phyloP scores from a whole-genome alignment of 2,329 filamentous ascomycete species.

The Salinomyces thailandicus region DNA sequence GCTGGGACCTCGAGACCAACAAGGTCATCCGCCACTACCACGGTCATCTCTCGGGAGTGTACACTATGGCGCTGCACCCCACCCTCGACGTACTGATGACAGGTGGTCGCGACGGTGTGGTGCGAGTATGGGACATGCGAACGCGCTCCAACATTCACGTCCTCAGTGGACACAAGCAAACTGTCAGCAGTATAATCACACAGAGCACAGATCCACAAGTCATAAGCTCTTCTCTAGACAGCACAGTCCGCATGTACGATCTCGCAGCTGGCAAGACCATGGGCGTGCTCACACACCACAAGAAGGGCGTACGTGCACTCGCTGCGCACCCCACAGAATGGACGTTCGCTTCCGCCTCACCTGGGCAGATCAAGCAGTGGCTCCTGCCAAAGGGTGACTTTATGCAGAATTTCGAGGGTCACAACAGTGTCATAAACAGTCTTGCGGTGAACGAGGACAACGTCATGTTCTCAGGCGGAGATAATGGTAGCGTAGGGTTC shows the following conservation, averaged over 20 bases:
- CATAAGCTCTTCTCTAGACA: slow-evolving; percentile 85
- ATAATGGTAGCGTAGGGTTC: slow-evolving; percentile 94
- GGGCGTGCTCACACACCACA: slow-evolving; percentile 94
- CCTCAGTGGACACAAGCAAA: slow-evolving; percentile 78
- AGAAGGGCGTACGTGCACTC: slow-evolving; percentile 84
- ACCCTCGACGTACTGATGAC: slow-evolving; percentile 92
- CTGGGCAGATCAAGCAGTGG: slow-evolving; percentile 96
- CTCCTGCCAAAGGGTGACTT: slow-evolving; percentile 96
- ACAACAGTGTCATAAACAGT: slow-evolving; percentile 94
- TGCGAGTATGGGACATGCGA: slow-evolving; percentile 96
- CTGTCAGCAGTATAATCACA: slow-evolving; percentile 78
- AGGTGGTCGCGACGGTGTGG: slow-evolving; percentile 87
- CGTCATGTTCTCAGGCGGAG: slow-evolving; percentile 85
- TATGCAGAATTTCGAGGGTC: slow-evolving; percentile 98
- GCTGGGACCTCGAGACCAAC: slow-evolving; percentile 99
- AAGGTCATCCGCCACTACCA: slow-evolving; percentile 98
- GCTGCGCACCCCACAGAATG: slow-evolving; percentile 84
- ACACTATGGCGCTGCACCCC: slow-evolving; percentile 84
- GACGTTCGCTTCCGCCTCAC: slow-evolving; percentile 87
- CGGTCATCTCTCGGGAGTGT: slow-evolving; percentile 91
- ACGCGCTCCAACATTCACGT: slow-evolving; percentile 94
- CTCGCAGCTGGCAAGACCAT: slow-evolving; percentile 92
- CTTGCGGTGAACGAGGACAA: slow-evolving; percentile 89
- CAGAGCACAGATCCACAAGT: slow-evolving; percentile 96
- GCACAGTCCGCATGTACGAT: slow-evolving; percentile 88